Conservation (phyloP, 2,329 filamentous ascomycete genomes). For the Akanthomyces muscarius region DNA sequence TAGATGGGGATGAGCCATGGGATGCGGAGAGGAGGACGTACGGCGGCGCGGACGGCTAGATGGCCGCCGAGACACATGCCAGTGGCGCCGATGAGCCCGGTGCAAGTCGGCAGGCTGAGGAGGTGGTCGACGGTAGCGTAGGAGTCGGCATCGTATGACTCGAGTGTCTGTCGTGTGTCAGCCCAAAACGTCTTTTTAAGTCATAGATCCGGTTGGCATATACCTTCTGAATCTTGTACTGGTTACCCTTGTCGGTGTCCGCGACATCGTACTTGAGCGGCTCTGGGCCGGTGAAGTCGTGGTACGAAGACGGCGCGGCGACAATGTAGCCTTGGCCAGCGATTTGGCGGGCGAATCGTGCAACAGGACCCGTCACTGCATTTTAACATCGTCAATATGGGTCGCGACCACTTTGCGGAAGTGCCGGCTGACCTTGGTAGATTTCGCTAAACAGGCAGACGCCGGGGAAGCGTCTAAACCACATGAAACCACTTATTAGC, state of each 20-base stretch:
- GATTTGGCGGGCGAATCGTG: slow-evolving; percentile 86
- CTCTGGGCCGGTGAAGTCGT: slow-evolving; percentile 86
- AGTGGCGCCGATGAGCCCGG: slow-evolving; percentile 71
- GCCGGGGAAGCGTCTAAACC: slow-evolving; percentile 65
- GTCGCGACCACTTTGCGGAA: background rate
- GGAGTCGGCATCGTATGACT: slow-evolving; percentile 81
- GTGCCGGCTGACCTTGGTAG: slow-evolving; percentile 68
- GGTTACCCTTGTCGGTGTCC: slow-evolving; percentile 83
- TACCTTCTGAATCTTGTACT: slow-evolving; percentile 76
- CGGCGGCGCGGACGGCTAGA: slow-evolving; percentile 60
- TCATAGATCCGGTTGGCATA: no score
- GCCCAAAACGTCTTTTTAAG: no score
- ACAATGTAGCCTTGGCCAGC: slow-evolving; percentile 91
- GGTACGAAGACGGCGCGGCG: slow-evolving; percentile 84
- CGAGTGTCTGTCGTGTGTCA: slow-evolving; percentile 55
- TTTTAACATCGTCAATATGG: background rate
- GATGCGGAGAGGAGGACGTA: slow-evolving; percentile 30
- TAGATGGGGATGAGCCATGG: background rate
- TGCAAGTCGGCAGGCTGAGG: slow-evolving; percentile 71
- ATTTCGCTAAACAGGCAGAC: slow-evolving; percentile 91
- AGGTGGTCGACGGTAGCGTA: slow-evolving; percentile 65
- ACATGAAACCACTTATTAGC: background rate
- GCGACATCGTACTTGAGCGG: slow-evolving; percentile 80
- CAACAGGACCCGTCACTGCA: slow-evolving; percentile 81
- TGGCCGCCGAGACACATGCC: slow-evolving; percentile 95